A percentile compares a stretch with the other conserved stretches of the same genome.
Evolutionary conservation across 257 asterid genomes (phyloP).

Genomic region (Solanum gracilifrons): DNA sequence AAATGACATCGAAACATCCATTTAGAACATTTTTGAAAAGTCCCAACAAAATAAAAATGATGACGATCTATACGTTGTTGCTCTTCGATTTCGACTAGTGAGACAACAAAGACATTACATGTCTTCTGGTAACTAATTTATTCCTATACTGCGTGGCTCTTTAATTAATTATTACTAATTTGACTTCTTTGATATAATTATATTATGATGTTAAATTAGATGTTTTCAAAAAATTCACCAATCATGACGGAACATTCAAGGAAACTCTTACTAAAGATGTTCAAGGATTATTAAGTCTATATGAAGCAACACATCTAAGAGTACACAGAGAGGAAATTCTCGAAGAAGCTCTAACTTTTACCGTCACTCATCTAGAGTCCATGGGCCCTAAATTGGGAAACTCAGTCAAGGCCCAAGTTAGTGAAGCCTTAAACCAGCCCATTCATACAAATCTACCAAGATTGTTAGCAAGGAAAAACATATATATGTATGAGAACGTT

Average conservation of each 20-base stretch:
- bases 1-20: neutral
- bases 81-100: constrained; percentile 13
- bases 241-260: neutral
- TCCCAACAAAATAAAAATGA: neutral
- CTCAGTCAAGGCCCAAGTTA: neutral
- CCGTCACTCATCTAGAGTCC: neutral
- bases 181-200: too few relatives aligned
- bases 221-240: constrained; percentile 2
- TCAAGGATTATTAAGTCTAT: neutral
- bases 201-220: neutral
- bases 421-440: neutral
- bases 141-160: too few relatives aligned
- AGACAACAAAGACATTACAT: constrained; percentile 11
- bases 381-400: neutral
- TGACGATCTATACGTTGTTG: neutral
- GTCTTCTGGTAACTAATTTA: neutral
- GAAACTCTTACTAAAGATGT: neutral
- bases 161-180: too few relatives aligned
- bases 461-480: neutral
- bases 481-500: neutral
- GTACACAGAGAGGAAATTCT: neutral
- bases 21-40: neutral
- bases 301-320: neutral
- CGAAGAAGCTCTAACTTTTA: neutral
- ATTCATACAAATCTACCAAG: neutral